phyloP scores from a whole-genome alignment of 2,329 filamentous ascomycete species.

The Colletotrichum noveboracense region DNA sequence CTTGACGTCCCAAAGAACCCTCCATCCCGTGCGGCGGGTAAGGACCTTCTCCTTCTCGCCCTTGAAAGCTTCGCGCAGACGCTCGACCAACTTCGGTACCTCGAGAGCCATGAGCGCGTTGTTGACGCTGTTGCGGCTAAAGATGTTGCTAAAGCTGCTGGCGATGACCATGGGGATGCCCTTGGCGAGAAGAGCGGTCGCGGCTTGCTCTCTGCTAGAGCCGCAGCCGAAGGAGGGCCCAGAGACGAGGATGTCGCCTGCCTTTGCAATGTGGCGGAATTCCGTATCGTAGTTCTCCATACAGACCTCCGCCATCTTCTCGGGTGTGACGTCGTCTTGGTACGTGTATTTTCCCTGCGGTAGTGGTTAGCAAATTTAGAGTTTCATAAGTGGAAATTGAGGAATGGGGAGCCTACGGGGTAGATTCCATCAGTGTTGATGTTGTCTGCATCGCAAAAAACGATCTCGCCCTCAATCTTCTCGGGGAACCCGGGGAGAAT shows the following conservation, averaged over 20 bases:
- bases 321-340: constrained; percentile 77
- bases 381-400: not conserved
- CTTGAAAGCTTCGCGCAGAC: constrained; percentile 67
- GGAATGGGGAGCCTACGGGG: constrained; percentile 50
- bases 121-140: constrained; percentile 79
- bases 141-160: constrained; percentile 86
- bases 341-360: constrained; percentile 75
- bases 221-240: no score
- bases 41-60: constrained; percentile 53
- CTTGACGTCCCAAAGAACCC: constrained; percentile 78
- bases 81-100: constrained; percentile 68
- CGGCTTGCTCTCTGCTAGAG: constrained; percentile 92
- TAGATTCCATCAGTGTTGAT: constrained; percentile 95
- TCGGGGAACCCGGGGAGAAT: constrained; percentile 88
- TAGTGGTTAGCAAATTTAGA: not conserved
- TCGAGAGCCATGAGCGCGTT: constrained; percentile 78
- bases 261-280: constrained; percentile 68
- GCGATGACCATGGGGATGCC: constrained; percentile 80
- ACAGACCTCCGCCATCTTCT: constrained; percentile 86
- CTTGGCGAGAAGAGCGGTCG: constrained; percentile 84
- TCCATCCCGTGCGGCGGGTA: constrained; percentile 84
- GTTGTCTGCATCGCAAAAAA: constrained; percentile 83
- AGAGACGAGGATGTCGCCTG: constrained; percentile 81
- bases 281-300: constrained; percentile 91
- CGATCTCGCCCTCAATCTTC: constrained; percentile 81